Conservation (phyloP, 805 yeast species). For the Cephaloascus fragrans region DNA sequence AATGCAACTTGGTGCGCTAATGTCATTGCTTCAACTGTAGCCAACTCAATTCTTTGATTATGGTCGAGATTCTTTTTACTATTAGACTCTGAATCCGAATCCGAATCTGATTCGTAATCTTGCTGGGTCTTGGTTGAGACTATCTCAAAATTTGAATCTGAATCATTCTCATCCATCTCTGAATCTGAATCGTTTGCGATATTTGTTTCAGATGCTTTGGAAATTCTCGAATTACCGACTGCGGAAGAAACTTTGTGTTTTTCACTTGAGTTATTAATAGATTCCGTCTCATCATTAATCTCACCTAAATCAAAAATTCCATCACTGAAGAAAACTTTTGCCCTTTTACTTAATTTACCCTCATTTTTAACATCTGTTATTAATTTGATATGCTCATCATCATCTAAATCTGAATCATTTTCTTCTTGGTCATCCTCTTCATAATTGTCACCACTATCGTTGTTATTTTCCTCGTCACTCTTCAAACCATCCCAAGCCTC, state of each 20-base stretch:
- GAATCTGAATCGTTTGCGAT: background rate
- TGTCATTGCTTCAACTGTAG: slow-evolving; percentile 96
- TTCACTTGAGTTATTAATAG: background rate
- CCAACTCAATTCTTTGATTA: slow-evolving; percentile 63
- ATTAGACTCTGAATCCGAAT: slow-evolving; percentile 46
- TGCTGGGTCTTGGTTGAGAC: slow-evolving; percentile 16
- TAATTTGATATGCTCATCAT: slow-evolving; percentile 59
- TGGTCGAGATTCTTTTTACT: slow-evolving; percentile 32
- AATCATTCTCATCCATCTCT: slow-evolving; percentile 17
- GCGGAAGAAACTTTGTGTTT: background rate
- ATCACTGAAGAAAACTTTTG: slow-evolving; percentile 38
- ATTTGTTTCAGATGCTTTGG: background rate
- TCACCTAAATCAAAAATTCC: slow-evolving; percentile 42
- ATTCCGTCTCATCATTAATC: slow-evolving; percentile 8
- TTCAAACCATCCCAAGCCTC: slow-evolving; percentile 72
- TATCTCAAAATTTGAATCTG: slow-evolving; percentile 34
- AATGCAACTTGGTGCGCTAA: slow-evolving; percentile 91
- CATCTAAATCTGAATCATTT: slow-evolving; percentile 48
- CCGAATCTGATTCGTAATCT: slow-evolving; percentile 26
- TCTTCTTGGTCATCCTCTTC: slow-evolving; percentile 21
- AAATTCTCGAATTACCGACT: background rate
- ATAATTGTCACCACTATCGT: slow-evolving; percentile 9
- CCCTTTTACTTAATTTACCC: slow-evolving; percentile 38
- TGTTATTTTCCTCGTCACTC: slow-evolving; percentile 26
- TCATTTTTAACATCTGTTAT: slow-evolving; percentile 44